phyloP scores from a whole-genome alignment of 1,284 basidiomycete species.

The Leccinum idahoense region DNA sequence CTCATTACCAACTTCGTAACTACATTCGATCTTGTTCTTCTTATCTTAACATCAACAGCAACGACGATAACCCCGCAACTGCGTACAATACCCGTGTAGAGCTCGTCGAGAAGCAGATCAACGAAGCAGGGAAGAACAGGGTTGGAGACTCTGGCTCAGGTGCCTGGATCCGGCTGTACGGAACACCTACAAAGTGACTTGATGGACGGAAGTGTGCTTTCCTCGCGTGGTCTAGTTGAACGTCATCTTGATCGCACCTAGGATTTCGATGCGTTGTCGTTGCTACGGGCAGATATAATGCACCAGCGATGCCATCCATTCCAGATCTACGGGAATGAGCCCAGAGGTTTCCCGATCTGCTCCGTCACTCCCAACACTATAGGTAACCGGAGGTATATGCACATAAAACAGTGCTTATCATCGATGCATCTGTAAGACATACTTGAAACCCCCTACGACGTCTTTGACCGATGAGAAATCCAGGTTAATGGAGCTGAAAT shows the following conservation, averaged over 20 bases:
- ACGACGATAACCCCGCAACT: slow-evolving; percentile 36
- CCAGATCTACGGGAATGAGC: slow-evolving; percentile 29
- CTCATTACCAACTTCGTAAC: slow-evolving; percentile 21
- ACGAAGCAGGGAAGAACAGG: slow-evolving; percentile 27
- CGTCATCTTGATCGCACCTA: neutral
- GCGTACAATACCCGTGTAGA: slow-evolving; percentile 49
- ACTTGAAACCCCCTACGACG: neutral
- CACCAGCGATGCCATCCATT: slow-evolving; percentile 16
- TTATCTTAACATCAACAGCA: slow-evolving; percentile 37
- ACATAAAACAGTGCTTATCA: slow-evolving; percentile 41
- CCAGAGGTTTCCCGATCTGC: slow-evolving; percentile 29
- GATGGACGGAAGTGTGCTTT: slow-evolving; percentile 18
- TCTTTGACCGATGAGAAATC: neutral
- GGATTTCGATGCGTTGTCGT: slow-evolving; percentile 18
- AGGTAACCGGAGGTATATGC: slow-evolving; percentile 35
- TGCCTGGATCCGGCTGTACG: slow-evolving; percentile 23
- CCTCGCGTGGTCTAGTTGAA: neutral
- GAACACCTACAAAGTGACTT: slow-evolving; percentile 27
- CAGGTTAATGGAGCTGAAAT: slow-evolving; percentile 12
- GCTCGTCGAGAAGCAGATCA: slow-evolving; percentile 35
- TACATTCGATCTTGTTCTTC: slow-evolving; percentile 36
- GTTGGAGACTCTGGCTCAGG: slow-evolving; percentile 37
- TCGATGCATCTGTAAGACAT: slow-evolving; percentile 33
- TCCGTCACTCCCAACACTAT: slow-evolving; percentile 44
- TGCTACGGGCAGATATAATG: slow-evolving; percentile 11